Base-by-base conservation (phyloP, 306 rosid species). In the Ochetophila trinervis region DNA sequence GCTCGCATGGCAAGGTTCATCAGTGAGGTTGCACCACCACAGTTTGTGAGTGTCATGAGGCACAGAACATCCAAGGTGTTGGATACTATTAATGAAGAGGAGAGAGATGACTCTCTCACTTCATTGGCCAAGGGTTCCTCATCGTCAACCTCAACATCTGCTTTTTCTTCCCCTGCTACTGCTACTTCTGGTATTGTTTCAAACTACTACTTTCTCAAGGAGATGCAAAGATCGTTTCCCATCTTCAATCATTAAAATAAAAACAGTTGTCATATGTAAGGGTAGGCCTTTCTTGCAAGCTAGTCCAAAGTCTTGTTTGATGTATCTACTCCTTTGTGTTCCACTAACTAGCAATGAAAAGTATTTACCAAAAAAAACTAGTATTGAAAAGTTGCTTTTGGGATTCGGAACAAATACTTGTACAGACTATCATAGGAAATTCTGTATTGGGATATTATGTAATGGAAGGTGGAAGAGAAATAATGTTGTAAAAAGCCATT, bases 1-100 rank as follows among this genome's bases (percentile, higher is more conserved):
- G 77, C 94, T 7, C 82, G 97, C 21, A 56, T 89, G 17, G 96
- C 96, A 20, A 85, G 88, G 86, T 84, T 93, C 70, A 69, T 93
- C 52, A 78, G 85, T 67, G 97, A 93, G 77, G 98, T 82, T 7
- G 97, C 98, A 27, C 98, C 98, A n/a, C 94, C 98, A 22, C 94
- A 89, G 22, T 77, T 87, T 78, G 83, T 93, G 63, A 81, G 74
- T 64, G 96, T 93, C 65, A 89, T 93, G 81, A 89, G 98, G 75
- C 79, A 70, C 6, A 83, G 90, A 75, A 80, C 95, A 8, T 69
- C 88, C 9, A 87, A 89, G 75, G 91, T 87, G 89, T 42, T 92
- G 83, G 98, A 92, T 47, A 92, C 98, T 19, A 92, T 92, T 32
- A 77, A 53, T 13, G 96, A 92, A 83, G 98, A 92, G 52, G 98